Evolutionary conservation across 2,329 filamentous ascomycete genomes (phyloP).

Genomic region (Scedosporium minutisporum): DNA sequence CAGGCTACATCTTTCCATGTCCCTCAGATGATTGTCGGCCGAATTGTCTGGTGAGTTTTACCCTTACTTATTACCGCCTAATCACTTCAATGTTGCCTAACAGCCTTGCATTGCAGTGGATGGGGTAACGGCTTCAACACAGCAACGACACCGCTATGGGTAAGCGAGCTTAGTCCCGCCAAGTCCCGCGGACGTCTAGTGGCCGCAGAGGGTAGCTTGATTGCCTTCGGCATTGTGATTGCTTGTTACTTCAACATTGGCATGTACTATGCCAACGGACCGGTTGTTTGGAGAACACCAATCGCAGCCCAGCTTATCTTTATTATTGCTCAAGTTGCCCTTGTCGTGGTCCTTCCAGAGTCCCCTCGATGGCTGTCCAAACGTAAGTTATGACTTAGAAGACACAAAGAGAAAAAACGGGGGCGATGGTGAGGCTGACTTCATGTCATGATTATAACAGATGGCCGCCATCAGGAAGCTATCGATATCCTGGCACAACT

Average conservation of each 20-base stretch:
- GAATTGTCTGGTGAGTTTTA: conserved; percentile 38
- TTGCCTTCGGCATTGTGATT: conserved; percentile 26
- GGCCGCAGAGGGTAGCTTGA: conserved; percentile 44
- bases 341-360: conserved; percentile 30
- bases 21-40: conserved; percentile 42
- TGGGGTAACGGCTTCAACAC: conserved; percentile 47
- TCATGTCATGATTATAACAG: not conserved
- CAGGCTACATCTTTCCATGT: conserved; percentile 45
- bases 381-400: conserved; percentile 16
- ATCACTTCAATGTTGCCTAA: not conserved
- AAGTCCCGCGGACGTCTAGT: conserved; percentile 42
- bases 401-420: not conserved
- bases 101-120: conserved; percentile 24
- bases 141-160: conserved; percentile 45
- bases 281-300: not conserved
- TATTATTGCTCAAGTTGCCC: conserved; percentile 15
- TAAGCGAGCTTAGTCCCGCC: conserved; percentile 39
- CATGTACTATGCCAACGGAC: conserved; percentile 16
- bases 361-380: conserved; percentile 29
- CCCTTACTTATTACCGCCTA: not conserved
- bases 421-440: not conserved
- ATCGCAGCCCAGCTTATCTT: conserved; percentile 1
- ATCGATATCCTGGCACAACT: conserved; percentile 30
- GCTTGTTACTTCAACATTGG: conserved; percentile 22
- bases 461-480: conserved; percentile 27